Base-by-base conservation (phyloP, 2,329 filamentous ascomycete species). In the Colletotrichum sp. region DNA sequence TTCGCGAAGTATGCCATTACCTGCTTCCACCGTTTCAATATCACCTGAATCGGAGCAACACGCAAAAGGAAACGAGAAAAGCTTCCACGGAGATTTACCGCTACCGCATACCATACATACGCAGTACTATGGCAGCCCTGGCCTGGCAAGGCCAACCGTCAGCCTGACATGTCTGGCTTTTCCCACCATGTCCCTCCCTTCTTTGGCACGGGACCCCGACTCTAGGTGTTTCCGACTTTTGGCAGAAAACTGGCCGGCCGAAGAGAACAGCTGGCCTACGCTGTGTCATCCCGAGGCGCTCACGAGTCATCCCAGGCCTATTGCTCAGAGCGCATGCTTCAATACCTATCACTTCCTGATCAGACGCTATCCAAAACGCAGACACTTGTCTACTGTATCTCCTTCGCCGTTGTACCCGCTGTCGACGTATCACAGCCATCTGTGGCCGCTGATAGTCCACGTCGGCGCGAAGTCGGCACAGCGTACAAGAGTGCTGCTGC, bases 221-320 rank as follows among this genome's bases (percentile, higher is more conserved):
- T 67, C 56, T 67, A 4, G 34, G 24, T 9, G 48, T 76, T 58
- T 73, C 58, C 18, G 48, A 55, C 32, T 24, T 26, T 36, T 52
- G 32, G 48, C 18, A 64, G 65, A 56, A 58, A 43, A 48, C 26
- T 60, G 56, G n/a, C 32, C 28, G 34, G 34, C 43, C 38, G 34
- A 68, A 66, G 30, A 60, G 73, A 75, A 69, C 70, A 75, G 58
- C 73, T 75, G 70, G 73, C 73, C 70, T 58, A 65, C 56, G 73
- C 32, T 43, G 65, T 73, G 70, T 76, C 70, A 76, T 75, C 55
- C 55, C 56, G 69, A 58, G 30, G 73, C 55, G 24, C 38, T 30
- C 56, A 28, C 38, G 62, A 75, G 73, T 67, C 69, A 75, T 75
- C 73, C 65, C 58, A 55, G 43, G 21, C 32, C 26, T 60, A 13